Base-by-base conservation (phyloP, 352 stramenopile species). In the Globisporangium spinosum region DNA sequence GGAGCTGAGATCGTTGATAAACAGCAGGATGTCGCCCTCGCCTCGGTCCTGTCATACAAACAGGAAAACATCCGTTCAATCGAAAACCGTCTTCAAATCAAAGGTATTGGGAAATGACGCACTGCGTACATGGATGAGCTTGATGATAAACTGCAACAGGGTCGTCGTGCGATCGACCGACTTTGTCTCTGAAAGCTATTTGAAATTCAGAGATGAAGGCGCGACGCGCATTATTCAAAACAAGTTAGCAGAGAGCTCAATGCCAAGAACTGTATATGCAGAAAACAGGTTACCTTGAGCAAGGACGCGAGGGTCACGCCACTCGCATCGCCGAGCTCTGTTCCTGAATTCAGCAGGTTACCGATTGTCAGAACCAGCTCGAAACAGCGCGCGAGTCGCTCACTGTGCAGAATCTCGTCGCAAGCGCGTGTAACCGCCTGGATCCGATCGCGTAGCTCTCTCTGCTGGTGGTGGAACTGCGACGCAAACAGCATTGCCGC, bases 111-210 rank as follows among this genome's bases (percentile, higher is more conserved):
- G 20, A 20, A n/a, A 56, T 20, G 12, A 56, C 9, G 9, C 22
- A 6, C 9, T 3, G 76, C 83, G 51, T 75, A 90, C 85, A 23
- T 94, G 80, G 58, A 94, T 89, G 25, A 94, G 75, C 56, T 87
- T 83, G 62, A 91, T 77, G 62, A 91, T 89, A 55, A 92, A 94
- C 53, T 93, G 83, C 43, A 93, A 70, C 2, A 94, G 66, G 5
- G 84, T 93, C 58, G 85, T 84, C 27, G 70, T 90, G 67, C 83
- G 78, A 65, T 93, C 85, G 13, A 92, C 77, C 4, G 87, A 85
- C 65, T 93, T 91, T n/a, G 87, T 94, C 58, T 94, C 87, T 0
- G 87, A 93, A 4, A 94, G 71, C 80, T 91, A 70, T 1, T 40
- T 1, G 29, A 22, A 27, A 32, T 8, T 32, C 29, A 32, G 29